These are phyloP conservation scores for Aeschynomene evenia DNA, from an alignment of 306 rosid genomes.

Conservation along the genomic window DNA sequence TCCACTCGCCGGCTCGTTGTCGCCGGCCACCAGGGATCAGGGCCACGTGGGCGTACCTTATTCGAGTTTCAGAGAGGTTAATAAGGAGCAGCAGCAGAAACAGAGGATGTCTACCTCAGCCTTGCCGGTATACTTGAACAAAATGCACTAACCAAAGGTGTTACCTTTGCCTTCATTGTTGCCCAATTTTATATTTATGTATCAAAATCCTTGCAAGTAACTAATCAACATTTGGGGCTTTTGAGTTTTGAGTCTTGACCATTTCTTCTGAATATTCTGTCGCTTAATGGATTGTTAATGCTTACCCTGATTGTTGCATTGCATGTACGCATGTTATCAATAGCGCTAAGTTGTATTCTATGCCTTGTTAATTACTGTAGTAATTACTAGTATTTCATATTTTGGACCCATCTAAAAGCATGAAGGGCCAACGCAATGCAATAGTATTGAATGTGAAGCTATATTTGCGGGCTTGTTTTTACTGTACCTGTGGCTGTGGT, in stretches of 20 bases:
- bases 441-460: neutral
- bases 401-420: slow-evolving; percentile 21
- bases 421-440: too few relatives aligned
- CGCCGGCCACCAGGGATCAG: slow-evolving; percentile 42
- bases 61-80: slow-evolving; percentile 77
- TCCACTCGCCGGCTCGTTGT: slow-evolving; percentile 61
- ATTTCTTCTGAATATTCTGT: neutral
- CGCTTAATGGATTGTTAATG: neutral
- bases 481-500: too few relatives aligned
- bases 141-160: slow-evolving; percentile 12
- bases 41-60: slow-evolving; percentile 55
- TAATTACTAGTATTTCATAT: too few relatives aligned
- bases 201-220: neutral
- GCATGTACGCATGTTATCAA: too few relatives aligned
- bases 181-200: slow-evolving; percentile 6
- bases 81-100: slow-evolving; percentile 63
- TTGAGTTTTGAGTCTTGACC: slow-evolving; percentile 37
- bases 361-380: too few relatives aligned
- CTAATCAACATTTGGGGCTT: slow-evolving; percentile 10
- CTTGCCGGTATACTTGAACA: slow-evolving; percentile 66
- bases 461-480: too few relatives aligned
- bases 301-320: neutral
- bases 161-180: slow-evolving; percentile 41
- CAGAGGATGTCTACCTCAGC: slow-evolving; percentile 73
- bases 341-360: too few relatives aligned